phyloP scores from a whole-genome alignment of 2,329 filamentous ascomycete genomes.

The Mariannaea elegans region DNA sequence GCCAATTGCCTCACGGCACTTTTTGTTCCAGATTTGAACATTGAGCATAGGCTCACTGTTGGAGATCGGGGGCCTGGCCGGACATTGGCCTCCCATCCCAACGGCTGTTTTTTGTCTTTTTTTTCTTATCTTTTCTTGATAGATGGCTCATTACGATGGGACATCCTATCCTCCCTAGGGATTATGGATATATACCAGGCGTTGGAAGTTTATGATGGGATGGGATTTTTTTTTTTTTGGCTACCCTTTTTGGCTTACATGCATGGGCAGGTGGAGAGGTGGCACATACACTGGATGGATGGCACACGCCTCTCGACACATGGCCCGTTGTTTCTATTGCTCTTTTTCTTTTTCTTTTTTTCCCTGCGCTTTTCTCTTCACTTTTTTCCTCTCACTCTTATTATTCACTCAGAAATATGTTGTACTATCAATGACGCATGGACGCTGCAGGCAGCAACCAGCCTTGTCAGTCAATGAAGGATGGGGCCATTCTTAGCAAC shows the following conservation, averaged over 20 bases:
- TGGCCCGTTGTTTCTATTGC: conserved; percentile 10
- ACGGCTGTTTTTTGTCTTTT: not conserved
- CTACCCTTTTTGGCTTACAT: not conserved
- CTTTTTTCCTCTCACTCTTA: conserved; percentile 9
- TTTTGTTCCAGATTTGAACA: not conserved
- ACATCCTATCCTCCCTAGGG: conserved; percentile 28
- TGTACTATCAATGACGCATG: conserved; percentile 30
- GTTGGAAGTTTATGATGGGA: conserved; percentile 25
- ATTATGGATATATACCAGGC: conserved; percentile 30
- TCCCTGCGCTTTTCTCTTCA: conserved; percentile 4
- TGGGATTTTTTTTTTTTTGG: not conserved
- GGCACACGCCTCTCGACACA: conserved; percentile 20
- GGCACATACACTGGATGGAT: conserved; percentile 32
- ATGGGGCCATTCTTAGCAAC: conserved; percentile 21
- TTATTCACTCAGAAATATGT: conserved; percentile 16
- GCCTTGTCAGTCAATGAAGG: conserved; percentile 16
- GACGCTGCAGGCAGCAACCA: conserved; percentile 33
- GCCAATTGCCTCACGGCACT: conserved; percentile 41
- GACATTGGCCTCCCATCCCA: conserved; percentile 9
- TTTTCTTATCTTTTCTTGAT: conserved; percentile 19
- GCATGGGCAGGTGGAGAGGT: conserved; percentile 17
- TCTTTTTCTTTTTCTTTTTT: conserved; percentile 16
- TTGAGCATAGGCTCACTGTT: conserved; percentile 8
- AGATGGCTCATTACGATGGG: conserved; percentile 27
- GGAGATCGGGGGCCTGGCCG: conserved; percentile 4